These are phyloP conservation scores for Candida tibetensis DNA, from an alignment of 805 yeast species.

Conservation along the genomic window DNA sequence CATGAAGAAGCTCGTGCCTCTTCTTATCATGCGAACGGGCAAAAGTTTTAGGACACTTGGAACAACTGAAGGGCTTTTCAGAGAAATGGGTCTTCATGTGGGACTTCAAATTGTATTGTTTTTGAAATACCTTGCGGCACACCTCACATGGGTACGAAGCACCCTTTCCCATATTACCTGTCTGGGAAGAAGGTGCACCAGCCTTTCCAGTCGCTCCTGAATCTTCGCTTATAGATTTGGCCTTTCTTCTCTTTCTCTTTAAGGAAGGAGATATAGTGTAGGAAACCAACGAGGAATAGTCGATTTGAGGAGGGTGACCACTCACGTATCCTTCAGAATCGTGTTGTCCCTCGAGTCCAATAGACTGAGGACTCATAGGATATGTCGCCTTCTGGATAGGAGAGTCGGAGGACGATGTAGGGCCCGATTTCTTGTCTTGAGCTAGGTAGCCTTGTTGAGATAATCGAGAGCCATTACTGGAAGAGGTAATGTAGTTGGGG, in stretches of 20 bases:
- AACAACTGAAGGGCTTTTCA: conserved; percentile 68
- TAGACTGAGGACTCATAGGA: conserved; percentile 6
- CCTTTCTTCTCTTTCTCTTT: conserved; percentile 16
- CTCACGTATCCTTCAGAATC: conserved; percentile 1
- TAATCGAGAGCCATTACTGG: conserved; percentile 1
- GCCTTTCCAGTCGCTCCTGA: neutral
- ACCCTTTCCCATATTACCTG: conserved; percentile 1
- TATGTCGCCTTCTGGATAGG: conserved; percentile 2
- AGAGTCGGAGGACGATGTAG: conserved; percentile 1
- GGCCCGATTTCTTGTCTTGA: conserved; percentile 1
- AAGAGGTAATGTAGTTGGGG: conserved; percentile 7
- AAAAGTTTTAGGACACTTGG: conserved; percentile 62
- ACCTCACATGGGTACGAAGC: conserved; percentile 35
- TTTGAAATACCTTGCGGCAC: conserved; percentile 46
- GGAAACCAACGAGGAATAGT: conserved; percentile 33
- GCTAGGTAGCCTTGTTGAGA: neutral
- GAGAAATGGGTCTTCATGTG: conserved; percentile 56
- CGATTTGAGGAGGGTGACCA: conserved; percentile 18
- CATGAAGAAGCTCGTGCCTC: conserved; percentile 73
- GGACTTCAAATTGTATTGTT: conserved; percentile 48
- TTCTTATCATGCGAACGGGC: conserved; percentile 76
- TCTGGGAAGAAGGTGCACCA: neutral
- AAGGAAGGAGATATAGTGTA: conserved; percentile 32
- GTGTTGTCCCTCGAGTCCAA: conserved; percentile 1
- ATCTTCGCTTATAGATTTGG: conserved; percentile 6